Evolutionary conservation across 495 filamentous ascomycete genomes (phyloP).

Genomic region (Lasiosphaeria ovina): DNA sequence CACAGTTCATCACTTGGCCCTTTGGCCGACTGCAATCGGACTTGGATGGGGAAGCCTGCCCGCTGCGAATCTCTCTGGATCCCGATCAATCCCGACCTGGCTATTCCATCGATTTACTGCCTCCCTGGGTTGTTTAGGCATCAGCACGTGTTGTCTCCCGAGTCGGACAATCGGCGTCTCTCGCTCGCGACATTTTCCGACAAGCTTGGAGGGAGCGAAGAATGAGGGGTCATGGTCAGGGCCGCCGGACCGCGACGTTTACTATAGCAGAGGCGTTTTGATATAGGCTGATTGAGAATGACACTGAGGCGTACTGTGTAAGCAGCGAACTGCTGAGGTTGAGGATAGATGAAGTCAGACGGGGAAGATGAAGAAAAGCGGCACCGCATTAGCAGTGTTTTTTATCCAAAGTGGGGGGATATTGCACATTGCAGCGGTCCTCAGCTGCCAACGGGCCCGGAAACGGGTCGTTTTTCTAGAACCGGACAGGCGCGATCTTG

Average conservation of each 20-base stretch:
- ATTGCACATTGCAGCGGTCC: constrained; percentile 15
- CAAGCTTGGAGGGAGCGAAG: background rate
- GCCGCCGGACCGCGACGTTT: constrained; percentile 32
- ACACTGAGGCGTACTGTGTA: constrained; percentile 11
- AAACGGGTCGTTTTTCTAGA: constrained; percentile 21
- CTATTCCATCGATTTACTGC: too few species aligned
- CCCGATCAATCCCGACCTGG: too few species aligned
- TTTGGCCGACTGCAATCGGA: too few species aligned
- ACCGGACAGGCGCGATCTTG: constrained; percentile 16
- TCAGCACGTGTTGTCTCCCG: too few species aligned
- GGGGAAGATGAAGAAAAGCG: constrained; percentile 17
- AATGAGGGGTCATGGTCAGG: constrained; percentile 16
- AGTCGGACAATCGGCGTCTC: too few species aligned
- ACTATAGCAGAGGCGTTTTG: constrained; percentile 27
- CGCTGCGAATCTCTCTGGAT: too few species aligned
- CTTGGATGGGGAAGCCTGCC: too few species aligned
- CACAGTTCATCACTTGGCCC: too few species aligned
- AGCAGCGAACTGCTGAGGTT: constrained; percentile 10
- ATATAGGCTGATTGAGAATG: constrained; percentile 33
- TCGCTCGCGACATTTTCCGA: background rate
- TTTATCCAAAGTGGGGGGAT: constrained; percentile 38
- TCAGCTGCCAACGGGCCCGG: constrained; percentile 10
- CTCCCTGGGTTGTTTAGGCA: too few species aligned
- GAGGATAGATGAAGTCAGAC: constrained; percentile 27
- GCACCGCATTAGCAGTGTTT: constrained; percentile 15